Evolutionary conservation across 352 stramenopile genomes (phyloP), one percentile per base, ranked within the genome.

Genomic region (Blastocystis sp.): DNA sequence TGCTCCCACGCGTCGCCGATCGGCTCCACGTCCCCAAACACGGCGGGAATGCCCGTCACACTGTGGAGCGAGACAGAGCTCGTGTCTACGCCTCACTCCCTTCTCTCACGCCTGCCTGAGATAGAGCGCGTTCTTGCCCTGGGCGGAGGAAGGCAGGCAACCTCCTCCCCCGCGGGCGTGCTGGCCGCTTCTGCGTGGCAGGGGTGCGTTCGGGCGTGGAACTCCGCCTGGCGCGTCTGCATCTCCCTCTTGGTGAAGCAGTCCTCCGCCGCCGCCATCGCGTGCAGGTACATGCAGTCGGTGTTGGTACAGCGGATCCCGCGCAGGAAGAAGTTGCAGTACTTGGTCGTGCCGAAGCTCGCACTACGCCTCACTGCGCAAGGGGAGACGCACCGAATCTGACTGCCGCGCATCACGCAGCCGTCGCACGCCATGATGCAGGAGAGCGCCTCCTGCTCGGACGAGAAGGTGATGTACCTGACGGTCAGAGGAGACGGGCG

Each of bases 221-320:
- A 84, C 53, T 70, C 59, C n/a, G 14, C 21, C 76, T 84, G 59
- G 2, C 38, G 7, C 43, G 52, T 60, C 60, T 67, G 76, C 89
- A 97, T 97, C 87, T 97, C 93, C 78, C 97, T 94, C 88, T 97
- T 97, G n/a, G 94, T 97, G 88, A 97, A 98, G 62, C 94, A 95
- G 90, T 97, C 93, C 64, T 95, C 93, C 66, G 95, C 92, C 59
- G 97, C 93, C 19, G 93, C 94, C 14, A 97, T 90, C 64, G 95
- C 93, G 90, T 98, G 94, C 60, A 98, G 90, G 89, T 97, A 98
- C 14, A 98, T 90, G 89, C 94, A 98, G 40, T 98, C 94, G 0
- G 93, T 91, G 88, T 98, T 98, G 89, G 94, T 96, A 89, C 94
- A 98, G 62, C 91, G 89, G 60, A 96, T 91, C 87, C 94, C 94